These are phyloP conservation scores for Podospora tetraspora DNA, from an alignment of 495 filamentous ascomycete genomes.

Conservation along the genomic window DNA sequence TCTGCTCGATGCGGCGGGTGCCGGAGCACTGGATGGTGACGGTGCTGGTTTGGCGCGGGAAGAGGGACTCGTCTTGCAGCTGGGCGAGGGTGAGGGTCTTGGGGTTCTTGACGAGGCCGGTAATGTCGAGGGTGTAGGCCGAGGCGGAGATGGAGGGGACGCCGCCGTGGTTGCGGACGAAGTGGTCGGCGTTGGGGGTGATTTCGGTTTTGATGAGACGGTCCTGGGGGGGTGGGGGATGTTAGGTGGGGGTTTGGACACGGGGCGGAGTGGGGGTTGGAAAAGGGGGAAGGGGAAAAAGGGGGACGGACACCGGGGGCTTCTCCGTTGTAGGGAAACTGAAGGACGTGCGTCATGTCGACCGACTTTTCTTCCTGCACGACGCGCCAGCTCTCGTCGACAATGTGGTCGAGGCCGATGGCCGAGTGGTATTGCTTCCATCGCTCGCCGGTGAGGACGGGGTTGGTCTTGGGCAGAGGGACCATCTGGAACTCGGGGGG, in stretches of 20 bases:
- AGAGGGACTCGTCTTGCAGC: conserved; percentile 50
- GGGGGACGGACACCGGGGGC: conserved; percentile 37
- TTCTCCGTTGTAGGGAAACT: conserved; percentile 70
- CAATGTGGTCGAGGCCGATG: conserved; percentile 44
- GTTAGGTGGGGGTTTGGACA: background rate
- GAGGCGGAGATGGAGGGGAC: conserved; percentile 57
- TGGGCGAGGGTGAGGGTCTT: conserved; percentile 51
- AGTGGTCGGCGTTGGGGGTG: conserved; percentile 56
- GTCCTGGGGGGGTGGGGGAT: conserved; percentile 1
- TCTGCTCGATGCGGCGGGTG: conserved; percentile 65
- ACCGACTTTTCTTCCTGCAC: conserved; percentile 56
- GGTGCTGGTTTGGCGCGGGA: conserved; percentile 50
- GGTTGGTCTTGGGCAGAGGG: conserved; percentile 58
- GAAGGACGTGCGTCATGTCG: conserved; percentile 63
- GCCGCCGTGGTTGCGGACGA: conserved; percentile 62
- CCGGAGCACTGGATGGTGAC: conserved; percentile 64
- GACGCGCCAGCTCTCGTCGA: conserved; percentile 52
- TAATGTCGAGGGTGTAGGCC: conserved; percentile 47
- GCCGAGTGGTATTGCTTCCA: conserved; percentile 65
- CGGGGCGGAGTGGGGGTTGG: background rate
- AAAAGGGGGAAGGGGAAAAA: background rate
- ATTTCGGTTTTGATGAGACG: conserved; percentile 37
- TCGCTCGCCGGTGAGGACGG: conserved; percentile 53
- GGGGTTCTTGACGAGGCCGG: conserved; percentile 53
- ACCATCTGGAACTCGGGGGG: conserved; percentile 57